Evolutionary conservation across 1,284 basidiomycete genomes (phyloP).

Genomic region (Vanrija humicola): DNA sequence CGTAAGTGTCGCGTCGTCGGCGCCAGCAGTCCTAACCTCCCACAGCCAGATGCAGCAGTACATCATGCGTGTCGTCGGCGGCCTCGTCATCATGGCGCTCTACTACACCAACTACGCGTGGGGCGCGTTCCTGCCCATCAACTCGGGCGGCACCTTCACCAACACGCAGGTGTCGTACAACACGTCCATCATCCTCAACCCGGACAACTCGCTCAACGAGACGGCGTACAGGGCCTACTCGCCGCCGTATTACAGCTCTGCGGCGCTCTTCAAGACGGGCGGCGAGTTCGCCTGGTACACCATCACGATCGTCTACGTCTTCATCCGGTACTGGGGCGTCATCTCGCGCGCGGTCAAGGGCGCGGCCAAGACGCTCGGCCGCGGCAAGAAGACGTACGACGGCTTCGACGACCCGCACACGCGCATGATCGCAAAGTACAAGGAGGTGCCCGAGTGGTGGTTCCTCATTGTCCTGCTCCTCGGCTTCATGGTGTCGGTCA

Average conservation of each 20-base stretch:
- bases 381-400: background rate
- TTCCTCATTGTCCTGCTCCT: conserved; percentile 59
- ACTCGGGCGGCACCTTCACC: background rate
- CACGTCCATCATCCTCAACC: background rate
- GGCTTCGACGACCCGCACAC: background rate
- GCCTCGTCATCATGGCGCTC: conserved; percentile 13
- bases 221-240: no score
- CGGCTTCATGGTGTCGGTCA: background rate
- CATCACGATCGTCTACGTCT: conserved; percentile 3
- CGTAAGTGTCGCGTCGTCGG: background rate
- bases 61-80: conserved; percentile 1
- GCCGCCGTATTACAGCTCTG: background rate
- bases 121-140: conserved; percentile 16
- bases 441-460: conserved; percentile 77
- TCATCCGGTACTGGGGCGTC: conserved; percentile 1
- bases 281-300: conserved; percentile 23
- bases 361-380: background rate
- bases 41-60: conserved; percentile 3
- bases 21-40: background rate
- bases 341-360: conserved; percentile 3
- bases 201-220: background rate
- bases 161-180: conserved; percentile 4
- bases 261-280: background rate
- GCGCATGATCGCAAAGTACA: conserved; percentile 51
- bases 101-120: conserved; percentile 15